Evolutionary conservation across 2,329 filamentous ascomycete species (phyloP).

Genomic region (Alternaria rosae): DNA sequence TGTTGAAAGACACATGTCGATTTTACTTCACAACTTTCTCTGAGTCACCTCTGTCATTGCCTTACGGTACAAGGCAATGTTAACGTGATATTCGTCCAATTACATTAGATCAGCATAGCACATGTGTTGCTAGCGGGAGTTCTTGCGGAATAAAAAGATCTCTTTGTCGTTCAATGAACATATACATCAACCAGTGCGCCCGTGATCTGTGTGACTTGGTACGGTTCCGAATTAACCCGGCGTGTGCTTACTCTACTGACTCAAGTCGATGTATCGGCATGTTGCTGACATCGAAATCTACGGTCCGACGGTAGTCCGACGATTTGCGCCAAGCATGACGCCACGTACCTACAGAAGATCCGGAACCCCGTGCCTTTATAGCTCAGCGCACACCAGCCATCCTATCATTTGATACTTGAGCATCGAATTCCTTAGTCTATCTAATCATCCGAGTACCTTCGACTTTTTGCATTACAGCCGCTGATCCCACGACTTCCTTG

Average conservation of each 20-base stretch:
- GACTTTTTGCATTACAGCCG: not conserved
- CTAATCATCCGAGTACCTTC: not conserved
- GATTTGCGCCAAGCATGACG: constrained; percentile 1
- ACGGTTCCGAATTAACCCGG: not conserved
- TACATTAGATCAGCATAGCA: constrained; percentile 7
- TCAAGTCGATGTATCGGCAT: not conserved
- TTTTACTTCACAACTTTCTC: constrained; percentile 41
- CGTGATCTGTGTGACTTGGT: not conserved
- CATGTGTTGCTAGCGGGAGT: constrained; percentile 1
- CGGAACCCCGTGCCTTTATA: not conserved
- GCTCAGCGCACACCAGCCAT: not conserved
- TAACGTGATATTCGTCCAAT: constrained; percentile 45
- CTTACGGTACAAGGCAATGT: constrained; percentile 20
- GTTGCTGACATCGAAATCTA: not conserved
- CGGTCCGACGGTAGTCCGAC: not conserved
- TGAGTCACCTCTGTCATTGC: constrained; percentile 49
- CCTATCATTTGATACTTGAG: not conserved
- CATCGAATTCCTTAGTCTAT: not conserved
- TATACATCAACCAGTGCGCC: not conserved
- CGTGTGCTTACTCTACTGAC: not conserved
- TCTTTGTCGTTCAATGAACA: constrained; percentile 8
- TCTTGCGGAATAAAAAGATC: constrained; percentile 8
- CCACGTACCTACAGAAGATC: not conserved
- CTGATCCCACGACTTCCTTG: not conserved
- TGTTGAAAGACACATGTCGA: constrained; percentile 8